phyloP scores from a whole-genome alignment of 345 rosid genomes.

The Clausena lansium region DNA sequence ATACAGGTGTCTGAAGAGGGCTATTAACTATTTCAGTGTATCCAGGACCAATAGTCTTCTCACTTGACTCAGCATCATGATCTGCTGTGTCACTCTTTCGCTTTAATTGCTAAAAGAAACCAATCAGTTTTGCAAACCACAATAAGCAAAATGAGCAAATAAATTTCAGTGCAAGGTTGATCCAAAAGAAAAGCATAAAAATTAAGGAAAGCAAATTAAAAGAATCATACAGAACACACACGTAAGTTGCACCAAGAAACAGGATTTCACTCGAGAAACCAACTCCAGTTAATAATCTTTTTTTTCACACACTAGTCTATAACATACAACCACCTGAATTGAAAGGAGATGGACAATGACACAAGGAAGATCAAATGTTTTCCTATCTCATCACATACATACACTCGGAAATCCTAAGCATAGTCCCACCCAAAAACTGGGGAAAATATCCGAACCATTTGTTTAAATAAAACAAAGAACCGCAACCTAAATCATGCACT shows the following conservation, averaged over 20 bases:
- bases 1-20: constrained; percentile 67
- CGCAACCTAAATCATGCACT: neutral
- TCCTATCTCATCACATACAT: neutral
- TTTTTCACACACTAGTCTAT: neutral
- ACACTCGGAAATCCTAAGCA: neutral
- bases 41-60: constrained; percentile 46
- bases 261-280: neutral
- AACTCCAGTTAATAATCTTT: neutral
- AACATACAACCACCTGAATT: neutral
- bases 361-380: neutral
- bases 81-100: constrained; percentile 64
- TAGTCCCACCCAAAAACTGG: neutral
- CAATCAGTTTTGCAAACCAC: constrained; percentile 18
- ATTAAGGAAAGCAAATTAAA: neutral
- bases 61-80: constrained; percentile 54
- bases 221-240: neutral
- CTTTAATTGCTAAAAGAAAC: constrained; percentile 54
- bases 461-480: neutral
- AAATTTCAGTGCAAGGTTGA: constrained; percentile 6
- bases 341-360: constrained; percentile 4
- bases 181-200: constrained; percentile 1
- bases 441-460: neutral
- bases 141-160: constrained; percentile 10
- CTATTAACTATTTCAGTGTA: constrained; percentile 45
- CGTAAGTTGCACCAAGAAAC: neutral